Base-by-base conservation (phyloP, 129 eudicot genomes). In the Cynara cardunculus region DNA sequence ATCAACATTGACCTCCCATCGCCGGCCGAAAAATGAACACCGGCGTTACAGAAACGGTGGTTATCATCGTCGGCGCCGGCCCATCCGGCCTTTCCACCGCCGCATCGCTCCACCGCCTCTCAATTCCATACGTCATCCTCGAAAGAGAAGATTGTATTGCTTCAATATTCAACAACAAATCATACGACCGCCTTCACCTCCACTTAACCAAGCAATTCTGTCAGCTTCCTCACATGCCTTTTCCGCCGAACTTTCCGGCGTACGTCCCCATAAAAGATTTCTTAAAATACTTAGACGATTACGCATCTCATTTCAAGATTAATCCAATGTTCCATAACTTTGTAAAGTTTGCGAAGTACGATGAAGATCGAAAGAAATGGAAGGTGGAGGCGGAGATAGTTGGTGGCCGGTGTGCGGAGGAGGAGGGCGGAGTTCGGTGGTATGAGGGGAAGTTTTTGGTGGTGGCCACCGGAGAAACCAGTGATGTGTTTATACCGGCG, bases 81-180 rank as follows among this genome's bases (percentile, higher is more conserved):
- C 90, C 95, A 2, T 85, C 98, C 0, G 98, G 98, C 66, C 89
- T 94, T 0, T 87, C 98, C 6, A 84, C 93, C 27, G 93, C 98
- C 4, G 97, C 97, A 10, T 85, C 92, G 72, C 82, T 94, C 25
- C 62, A 75, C 79, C 83, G 74, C 2, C 88, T 74, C 72, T 85
- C 90, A 6, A 86, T 94, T 49, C 91, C 97, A 5, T 85, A 91
- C 84, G 83, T 79, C 2, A 61, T 94, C 39, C 83, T 94, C 1
- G 97, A 94, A 41, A 78, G 93, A 72, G 98, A 91, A 79, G 91
- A 91, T 53, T 91, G 93, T 61, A 87, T 87, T n/a, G 93, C 97
- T 46, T 90, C 97, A 4, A 12, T 88, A 28, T 94, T 96, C 90
- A 87, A 85, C 75, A 90, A 94, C 61, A 85, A 87, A 35, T 30